Evolutionary conservation across 228 moss, liverwort and hornwort genomes (phyloP).

Genomic region (Sphagnum magellanicum): DNA sequence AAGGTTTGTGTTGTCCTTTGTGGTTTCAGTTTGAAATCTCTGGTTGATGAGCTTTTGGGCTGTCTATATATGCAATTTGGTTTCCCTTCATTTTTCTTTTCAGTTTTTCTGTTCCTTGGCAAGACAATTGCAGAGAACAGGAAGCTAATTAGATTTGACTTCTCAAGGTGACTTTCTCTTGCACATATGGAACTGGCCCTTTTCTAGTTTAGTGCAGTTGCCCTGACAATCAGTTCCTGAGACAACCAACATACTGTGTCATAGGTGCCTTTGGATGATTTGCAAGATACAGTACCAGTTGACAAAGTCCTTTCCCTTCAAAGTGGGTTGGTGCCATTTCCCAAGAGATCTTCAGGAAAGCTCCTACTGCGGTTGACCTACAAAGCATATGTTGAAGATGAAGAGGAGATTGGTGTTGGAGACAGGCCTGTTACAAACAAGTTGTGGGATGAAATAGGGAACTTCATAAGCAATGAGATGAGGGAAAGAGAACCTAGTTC

Average conservation of each 20-base stretch:
- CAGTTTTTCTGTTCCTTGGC: too few relatives aligned
- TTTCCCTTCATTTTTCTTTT: too few relatives aligned
- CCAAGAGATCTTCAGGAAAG: conserved; percentile 75
- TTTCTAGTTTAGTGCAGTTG: not conserved
- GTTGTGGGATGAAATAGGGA: conserved; percentile 83
- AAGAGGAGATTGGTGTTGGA: conserved; percentile 56
- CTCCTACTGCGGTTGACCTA: conserved; percentile 71
- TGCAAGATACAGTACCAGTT: conserved; percentile 83
- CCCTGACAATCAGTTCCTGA: not conserved
- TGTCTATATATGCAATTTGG: not conserved
- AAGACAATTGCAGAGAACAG: too few relatives aligned
- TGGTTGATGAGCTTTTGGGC: too few relatives aligned
- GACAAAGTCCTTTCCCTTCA: conserved; percentile 71
- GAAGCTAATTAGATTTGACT: too few relatives aligned
- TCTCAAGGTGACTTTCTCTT: too few relatives aligned
- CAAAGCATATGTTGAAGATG: conserved; percentile 92
- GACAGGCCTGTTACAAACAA: conserved; percentile 57
- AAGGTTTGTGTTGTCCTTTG: too few relatives aligned
- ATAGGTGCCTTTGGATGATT: conserved; percentile 50
- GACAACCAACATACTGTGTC: not conserved
- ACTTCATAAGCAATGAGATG: conserved; percentile 75
- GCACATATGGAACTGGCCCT: not conserved
- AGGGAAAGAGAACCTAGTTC: conserved; percentile 55
- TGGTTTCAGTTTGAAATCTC: too few relatives aligned
- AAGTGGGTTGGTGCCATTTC: conserved; percentile 82